phyloP scores from a whole-genome alignment of 345 rosid genomes.

The Mallotus nudiflorus region DNA sequence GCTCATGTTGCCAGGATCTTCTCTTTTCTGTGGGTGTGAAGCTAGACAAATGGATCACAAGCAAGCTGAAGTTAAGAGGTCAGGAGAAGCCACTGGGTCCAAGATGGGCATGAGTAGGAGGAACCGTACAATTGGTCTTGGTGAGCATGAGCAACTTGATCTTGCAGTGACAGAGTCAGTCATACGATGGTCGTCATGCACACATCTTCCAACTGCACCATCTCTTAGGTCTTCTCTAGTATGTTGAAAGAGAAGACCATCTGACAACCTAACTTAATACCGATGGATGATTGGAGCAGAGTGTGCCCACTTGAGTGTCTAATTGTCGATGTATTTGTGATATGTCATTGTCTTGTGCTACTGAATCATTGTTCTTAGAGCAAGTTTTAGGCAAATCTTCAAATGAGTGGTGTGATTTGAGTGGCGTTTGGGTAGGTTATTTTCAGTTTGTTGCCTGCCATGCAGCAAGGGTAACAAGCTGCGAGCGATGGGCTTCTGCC shows the following conservation, averaged over 20 bases:
- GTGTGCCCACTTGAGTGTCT: no score
- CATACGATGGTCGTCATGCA: slow-evolving; percentile 71
- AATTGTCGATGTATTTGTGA: no score
- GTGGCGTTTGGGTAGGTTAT: slow-evolving; percentile 5
- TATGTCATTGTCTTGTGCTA: neutral
- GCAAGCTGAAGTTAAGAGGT: slow-evolving; percentile 33
- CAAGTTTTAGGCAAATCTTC: no score
- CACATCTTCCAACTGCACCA: slow-evolving; percentile 50
- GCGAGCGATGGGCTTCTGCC: no score
- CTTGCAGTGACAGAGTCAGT: slow-evolving; percentile 52
- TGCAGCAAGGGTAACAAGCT: no score
- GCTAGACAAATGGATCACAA: slow-evolving; percentile 35
- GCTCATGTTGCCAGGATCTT: slow-evolving; percentile 31
- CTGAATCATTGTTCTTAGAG: slow-evolving; percentile 2
- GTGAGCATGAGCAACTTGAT: slow-evolving; percentile 53
- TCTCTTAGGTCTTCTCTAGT: slow-evolving; percentile 57
- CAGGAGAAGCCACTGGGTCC: slow-evolving; percentile 38
- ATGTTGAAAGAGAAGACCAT: slow-evolving; percentile 33
- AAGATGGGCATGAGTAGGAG: slow-evolving; percentile 51
- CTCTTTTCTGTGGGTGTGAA: slow-evolving; percentile 25
- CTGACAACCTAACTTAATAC: neutral
- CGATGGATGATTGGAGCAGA: neutral
- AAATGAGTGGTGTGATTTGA: slow-evolving; percentile 11
- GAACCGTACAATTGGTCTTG: slow-evolving; percentile 59
- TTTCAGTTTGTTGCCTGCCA: neutral